These are phyloP conservation scores for Alternaria rosae DNA, from an alignment of 2,329 filamentous ascomycete species.

Conservation along the genomic window DNA sequence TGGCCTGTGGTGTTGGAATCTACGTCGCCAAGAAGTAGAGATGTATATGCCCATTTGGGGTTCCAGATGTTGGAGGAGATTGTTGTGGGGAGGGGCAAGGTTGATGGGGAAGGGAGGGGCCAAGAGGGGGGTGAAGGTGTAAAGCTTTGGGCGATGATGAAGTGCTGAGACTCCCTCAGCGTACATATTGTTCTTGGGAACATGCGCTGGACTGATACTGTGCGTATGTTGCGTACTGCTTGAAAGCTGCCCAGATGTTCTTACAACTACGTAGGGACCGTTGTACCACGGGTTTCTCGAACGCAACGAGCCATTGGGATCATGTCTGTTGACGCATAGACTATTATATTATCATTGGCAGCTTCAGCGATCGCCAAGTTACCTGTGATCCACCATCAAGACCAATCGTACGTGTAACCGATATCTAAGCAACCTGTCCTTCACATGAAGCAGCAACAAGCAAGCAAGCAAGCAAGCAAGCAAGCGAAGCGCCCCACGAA, in stretches of 20 bases:
- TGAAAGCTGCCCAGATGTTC: neutral
- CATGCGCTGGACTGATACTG: neutral
- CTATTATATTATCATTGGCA: neutral
- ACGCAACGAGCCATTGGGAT: neutral
- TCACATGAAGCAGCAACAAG: neutral
- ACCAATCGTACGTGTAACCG: neutral
- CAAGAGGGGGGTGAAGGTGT: constrained; percentile 11
- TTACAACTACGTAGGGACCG: neutral
- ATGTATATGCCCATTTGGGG: constrained; percentile 10
- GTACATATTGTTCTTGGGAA: neutral
- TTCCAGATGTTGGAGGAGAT: constrained; percentile 8
- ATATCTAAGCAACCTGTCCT: neutral
- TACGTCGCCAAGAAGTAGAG: constrained; percentile 3
- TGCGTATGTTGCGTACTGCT: too few species aligned
- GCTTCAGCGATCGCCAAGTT: neutral
- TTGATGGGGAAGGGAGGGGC: constrained; percentile 1
- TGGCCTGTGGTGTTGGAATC: constrained; percentile 15
- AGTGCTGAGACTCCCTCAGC: neutral
- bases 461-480: neutral
- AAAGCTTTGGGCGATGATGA: constrained; percentile 16
- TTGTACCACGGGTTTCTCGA: neutral
- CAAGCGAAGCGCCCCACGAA: neutral
- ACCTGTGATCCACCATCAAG: neutral
- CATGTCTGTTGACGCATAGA: neutral
- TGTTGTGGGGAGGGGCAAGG: constrained; percentile 2